Evolutionary conservation across 257 asterid species (phyloP).

Genomic region (Thymus mandschuricus): DNA sequence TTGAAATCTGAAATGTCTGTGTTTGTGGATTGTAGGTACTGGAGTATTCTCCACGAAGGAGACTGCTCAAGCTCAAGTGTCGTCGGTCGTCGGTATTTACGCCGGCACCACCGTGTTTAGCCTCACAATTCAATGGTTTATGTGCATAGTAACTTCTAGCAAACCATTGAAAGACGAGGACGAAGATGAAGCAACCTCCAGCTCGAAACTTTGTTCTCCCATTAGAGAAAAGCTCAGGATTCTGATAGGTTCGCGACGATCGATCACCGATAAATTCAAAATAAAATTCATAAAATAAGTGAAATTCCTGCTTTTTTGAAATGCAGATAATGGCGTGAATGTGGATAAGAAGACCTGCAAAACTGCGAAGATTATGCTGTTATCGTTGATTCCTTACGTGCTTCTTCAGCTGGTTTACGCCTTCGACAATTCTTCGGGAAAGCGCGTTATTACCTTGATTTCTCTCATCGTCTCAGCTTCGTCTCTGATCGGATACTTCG

Average conservation of each 20-base stretch:
- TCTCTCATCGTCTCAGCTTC: slow-evolving; percentile 43
- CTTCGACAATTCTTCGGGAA: slow-evolving; percentile 31
- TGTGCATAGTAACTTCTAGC: slow-evolving; percentile 43
- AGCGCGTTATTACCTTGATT: slow-evolving; percentile 37
- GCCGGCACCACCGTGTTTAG: slow-evolving; percentile 54
- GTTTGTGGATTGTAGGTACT: slow-evolving; percentile 33
- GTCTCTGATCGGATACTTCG: slow-evolving; percentile 39
- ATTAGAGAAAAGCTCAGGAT: slow-evolving; percentile 30
- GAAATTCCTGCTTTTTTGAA: neutral
- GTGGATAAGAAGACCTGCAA: slow-evolving; percentile 43
- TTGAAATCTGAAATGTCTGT: neutral
- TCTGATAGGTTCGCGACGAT: slow-evolving; percentile 29
- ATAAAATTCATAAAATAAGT: neutral
- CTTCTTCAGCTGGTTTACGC: slow-evolving; percentile 43
- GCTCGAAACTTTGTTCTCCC: slow-evolving; percentile 26
- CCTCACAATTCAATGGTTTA: slow-evolving; percentile 57
- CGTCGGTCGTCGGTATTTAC: slow-evolving; percentile 50
- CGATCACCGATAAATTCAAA: neutral
- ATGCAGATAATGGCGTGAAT: slow-evolving; percentile 47
- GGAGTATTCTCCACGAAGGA: slow-evolving; percentile 47
- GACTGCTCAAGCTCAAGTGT: slow-evolving; percentile 48
- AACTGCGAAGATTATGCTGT: slow-evolving; percentile 54
- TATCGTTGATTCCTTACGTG: slow-evolving; percentile 55
- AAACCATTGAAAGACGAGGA: slow-evolving; percentile 30
- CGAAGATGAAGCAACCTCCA: neutral